phyloP scores from a whole-genome alignment of 2,329 filamentous ascomycete species.

The Exophiala dermatitidis region DNA sequence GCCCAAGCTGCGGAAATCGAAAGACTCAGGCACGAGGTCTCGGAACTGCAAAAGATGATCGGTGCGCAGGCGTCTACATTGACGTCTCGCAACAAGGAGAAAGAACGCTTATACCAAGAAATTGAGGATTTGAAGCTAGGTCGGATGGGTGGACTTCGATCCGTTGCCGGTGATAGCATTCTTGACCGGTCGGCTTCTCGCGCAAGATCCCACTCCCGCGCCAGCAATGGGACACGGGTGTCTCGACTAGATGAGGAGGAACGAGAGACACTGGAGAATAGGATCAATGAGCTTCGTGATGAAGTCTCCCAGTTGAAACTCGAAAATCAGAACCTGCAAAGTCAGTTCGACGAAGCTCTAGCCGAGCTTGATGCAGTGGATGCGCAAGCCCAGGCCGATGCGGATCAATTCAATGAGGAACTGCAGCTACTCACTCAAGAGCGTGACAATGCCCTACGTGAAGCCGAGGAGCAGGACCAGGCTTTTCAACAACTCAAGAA shows the following conservation, averaged over 20 bases:
- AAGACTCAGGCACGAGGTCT: conserved; percentile 83
- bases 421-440: conserved; percentile 71
- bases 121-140: conserved; percentile 94
- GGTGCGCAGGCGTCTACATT: conserved; percentile 96
- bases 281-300: conserved; percentile 75
- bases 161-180: conserved; percentile 72
- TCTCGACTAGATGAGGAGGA: conserved; percentile 65
- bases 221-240: conserved; percentile 60
- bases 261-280: conserved; percentile 78
- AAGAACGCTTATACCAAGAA: conserved; percentile 89
- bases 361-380: conserved; percentile 71
- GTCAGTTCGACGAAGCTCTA: conserved; percentile 71
- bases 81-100: conserved; percentile 89
- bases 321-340: conserved; percentile 80
- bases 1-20: conserved; percentile 62
- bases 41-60: conserved; percentile 82
- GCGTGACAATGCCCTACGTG: conserved; percentile 73
- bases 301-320: conserved; percentile 79
- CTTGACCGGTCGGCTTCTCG: conserved; percentile 90
- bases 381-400: conserved; percentile 68
- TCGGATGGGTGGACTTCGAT: conserved; percentile 58
- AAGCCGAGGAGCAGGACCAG: conserved; percentile 58
- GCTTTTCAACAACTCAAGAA: conserved; percentile 46
- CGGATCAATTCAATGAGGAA: conserved; percentile 72
- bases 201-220: conserved; percentile 66